Percentiles rank a stretch among this genome's conserved stretches.
Conservation (phyloP, 202 grass and related monocot genomes). For the Panicum hallii region DNA sequence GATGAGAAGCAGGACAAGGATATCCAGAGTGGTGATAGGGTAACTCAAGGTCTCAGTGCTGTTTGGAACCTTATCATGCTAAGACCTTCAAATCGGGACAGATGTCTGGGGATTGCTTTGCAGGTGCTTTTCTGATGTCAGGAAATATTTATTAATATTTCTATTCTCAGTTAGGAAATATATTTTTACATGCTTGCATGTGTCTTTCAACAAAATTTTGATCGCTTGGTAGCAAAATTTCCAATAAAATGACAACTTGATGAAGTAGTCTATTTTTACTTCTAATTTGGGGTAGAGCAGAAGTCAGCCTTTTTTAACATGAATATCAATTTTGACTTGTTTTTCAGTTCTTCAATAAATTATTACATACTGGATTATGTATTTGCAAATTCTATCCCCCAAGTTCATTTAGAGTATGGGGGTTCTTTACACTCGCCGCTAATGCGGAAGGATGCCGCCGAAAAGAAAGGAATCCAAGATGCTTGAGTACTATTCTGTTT, state of each 20-base stretch:
- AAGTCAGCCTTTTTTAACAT: conserved; percentile 12
- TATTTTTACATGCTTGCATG: conserved; percentile 31
- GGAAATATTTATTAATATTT: conserved; percentile 31
- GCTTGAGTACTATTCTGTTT: conserved; percentile 29
- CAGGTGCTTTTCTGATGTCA: conserved; percentile 59
- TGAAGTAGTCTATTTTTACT: conserved; percentile 19
- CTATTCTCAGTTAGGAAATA: conserved; percentile 7
- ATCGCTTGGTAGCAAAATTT: conserved; percentile 15
- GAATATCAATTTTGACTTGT: conserved; percentile 13
- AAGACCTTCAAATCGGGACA: conserved; percentile 78
- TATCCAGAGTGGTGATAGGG: conserved; percentile 73
- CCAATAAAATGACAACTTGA: neutral
- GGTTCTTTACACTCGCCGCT: too few species aligned
- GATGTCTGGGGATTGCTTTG: conserved; percentile 93
- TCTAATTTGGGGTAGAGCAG: conserved; percentile 10
- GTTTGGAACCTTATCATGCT: conserved; percentile 95
- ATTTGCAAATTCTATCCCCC: neutral
- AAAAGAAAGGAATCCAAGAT: neutral
- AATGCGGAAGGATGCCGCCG: too few species aligned
- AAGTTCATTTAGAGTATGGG: too few species aligned
- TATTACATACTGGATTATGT: conserved; percentile 12
- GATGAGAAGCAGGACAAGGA: conserved; percentile 88
- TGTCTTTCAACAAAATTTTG: conserved; percentile 28
- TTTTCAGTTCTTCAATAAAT: conserved; percentile 5
- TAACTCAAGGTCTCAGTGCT: conserved; percentile 96